Percentiles rank a stretch among this genome's conserved stretches.
These are phyloP conservation scores for Saprolegnia parasitica DNA, from an alignment of 352 stramenopile genomes.

Conservation along the genomic window DNA sequence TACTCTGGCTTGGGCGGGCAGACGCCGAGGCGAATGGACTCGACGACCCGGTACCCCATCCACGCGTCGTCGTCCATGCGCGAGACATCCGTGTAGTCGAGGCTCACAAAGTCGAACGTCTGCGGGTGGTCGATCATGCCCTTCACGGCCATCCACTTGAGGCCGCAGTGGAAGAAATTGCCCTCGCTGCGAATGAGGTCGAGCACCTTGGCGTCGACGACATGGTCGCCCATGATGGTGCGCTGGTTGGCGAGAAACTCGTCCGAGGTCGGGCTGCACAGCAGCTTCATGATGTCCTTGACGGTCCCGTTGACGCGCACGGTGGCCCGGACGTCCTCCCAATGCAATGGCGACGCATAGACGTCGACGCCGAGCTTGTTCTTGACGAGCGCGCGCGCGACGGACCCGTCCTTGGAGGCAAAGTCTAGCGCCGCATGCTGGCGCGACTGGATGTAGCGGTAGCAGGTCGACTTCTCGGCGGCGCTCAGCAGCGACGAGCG, in stretches of 20 bases:
- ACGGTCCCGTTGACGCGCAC: conserved; percentile 74
- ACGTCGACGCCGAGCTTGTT: conserved; percentile 67
- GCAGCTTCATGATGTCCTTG: conserved; percentile 76
- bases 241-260: conserved; percentile 53
- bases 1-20: conserved; percentile 51
- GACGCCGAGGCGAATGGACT: conserved; percentile 75
- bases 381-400: conserved; percentile 34
- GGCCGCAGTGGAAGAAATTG: conserved; percentile 69
- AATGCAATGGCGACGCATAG: conserved; percentile 59
- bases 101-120: conserved; percentile 66
- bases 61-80: conserved; percentile 55
- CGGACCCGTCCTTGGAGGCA: conserved; percentile 34
- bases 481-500: not conserved
- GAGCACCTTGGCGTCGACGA: conserved; percentile 62
- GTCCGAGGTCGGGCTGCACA: conserved; percentile 51
- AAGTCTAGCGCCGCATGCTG: conserved; percentile 72
- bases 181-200: conserved; percentile 53
- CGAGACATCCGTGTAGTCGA: conserved; percentile 80
- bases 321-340: conserved; percentile 65
- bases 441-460: conserved; percentile 73
- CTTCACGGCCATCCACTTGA: conserved; percentile 81
- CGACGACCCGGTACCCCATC: conserved; percentile 68
- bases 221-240: conserved; percentile 38
- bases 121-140: conserved; percentile 33
- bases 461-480: conserved; percentile 65